These are phyloP conservation scores for Aspergillus proliferans DNA, from an alignment of 2,329 filamentous ascomycete genomes.

Conservation along the genomic window DNA sequence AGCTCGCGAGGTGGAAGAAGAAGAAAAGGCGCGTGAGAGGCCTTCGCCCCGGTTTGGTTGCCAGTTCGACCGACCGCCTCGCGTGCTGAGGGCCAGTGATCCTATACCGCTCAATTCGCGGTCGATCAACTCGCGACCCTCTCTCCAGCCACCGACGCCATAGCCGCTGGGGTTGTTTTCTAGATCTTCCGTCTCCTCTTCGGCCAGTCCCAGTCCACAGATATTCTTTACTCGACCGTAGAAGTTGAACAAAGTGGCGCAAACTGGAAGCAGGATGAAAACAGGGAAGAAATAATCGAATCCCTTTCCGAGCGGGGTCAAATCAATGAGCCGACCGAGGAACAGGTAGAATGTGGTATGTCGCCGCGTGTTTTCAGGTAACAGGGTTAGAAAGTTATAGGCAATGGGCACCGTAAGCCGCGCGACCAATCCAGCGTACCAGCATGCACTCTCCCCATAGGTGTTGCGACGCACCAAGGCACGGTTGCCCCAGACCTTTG, in stretches of 20 bases:
- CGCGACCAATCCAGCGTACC: conserved; percentile 90
- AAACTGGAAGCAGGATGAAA: conserved; percentile 77
- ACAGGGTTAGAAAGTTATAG: conserved; percentile 94
- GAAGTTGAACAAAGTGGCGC: conserved; percentile 79
- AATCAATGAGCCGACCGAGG: conserved; percentile 72
- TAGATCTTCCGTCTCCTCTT: conserved; percentile 65
- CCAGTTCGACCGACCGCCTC: conserved; percentile 23
- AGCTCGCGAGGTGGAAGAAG: conserved; percentile 18
- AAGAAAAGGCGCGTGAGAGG: conserved; percentile 22
- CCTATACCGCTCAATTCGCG: conserved; percentile 65
- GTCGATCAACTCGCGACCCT: conserved; percentile 85
- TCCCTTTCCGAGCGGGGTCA: conserved; percentile 73
- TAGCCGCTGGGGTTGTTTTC: conserved; percentile 57
- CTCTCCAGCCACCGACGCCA: conserved; percentile 80
- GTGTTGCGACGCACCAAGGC: conserved; percentile 87
- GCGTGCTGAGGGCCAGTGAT: conserved; percentile 38
- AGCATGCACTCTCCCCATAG: conserved; percentile 86
- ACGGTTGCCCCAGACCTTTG: conserved; percentile 95
- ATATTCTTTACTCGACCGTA: conserved; percentile 74
- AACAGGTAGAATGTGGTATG: conserved; percentile 83
- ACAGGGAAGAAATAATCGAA: conserved; percentile 88
- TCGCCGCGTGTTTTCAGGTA: conserved; percentile 64
- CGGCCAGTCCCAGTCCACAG: conserved; percentile 71
- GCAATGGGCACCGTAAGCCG: conserved; percentile 85
- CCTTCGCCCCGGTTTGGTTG: conserved; percentile 20